Evolutionary conservation across 23 red algal species (phyloP).

Genomic region (Cyanidioschyzon merolae): DNA sequence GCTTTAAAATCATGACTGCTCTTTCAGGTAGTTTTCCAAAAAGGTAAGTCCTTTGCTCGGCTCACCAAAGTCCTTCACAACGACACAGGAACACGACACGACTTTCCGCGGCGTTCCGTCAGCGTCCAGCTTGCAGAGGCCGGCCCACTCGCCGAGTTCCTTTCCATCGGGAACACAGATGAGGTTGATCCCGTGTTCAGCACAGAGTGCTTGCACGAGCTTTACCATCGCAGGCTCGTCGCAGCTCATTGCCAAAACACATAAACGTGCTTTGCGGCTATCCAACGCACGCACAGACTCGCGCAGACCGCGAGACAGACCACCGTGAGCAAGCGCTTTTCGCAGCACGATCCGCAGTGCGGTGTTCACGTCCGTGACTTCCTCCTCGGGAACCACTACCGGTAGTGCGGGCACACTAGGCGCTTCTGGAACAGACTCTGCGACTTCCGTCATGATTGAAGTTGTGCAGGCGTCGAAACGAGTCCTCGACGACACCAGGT

Average conservation of each 20-base stretch:
- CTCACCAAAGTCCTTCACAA: slow-evolving; percentile 99
- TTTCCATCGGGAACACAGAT: slow-evolving; percentile 81
- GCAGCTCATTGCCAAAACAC: slow-evolving; percentile 80
- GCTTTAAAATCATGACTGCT: slow-evolving; percentile 8
- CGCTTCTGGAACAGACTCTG: neutral
- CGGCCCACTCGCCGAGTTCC: slow-evolving; percentile 98
- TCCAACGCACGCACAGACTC: slow-evolving; percentile 76
- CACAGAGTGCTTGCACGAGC: slow-evolving; percentile 67
- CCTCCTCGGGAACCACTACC: slow-evolving; percentile 20
- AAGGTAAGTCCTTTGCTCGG: slow-evolving; percentile 75
- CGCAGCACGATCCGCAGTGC: slow-evolving; percentile 90
- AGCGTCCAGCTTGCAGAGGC: slow-evolving; percentile 89
- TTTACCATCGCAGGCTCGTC: slow-evolving; percentile 56
- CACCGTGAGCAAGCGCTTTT: slow-evolving; percentile 81
- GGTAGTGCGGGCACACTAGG: slow-evolving; percentile 1
- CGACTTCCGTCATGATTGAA: neutral
- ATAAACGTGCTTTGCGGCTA: slow-evolving; percentile 72
- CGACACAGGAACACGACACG: slow-evolving; percentile 62
- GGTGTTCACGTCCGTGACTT: slow-evolving; percentile 76
- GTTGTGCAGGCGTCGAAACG: neutral
- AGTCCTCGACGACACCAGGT: neutral
- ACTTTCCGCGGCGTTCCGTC: slow-evolving; percentile 90
- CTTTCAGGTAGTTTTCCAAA: slow-evolving; percentile 88
- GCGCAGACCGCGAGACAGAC: slow-evolving; percentile 66
- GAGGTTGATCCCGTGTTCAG: slow-evolving; percentile 59